A percentile compares a stretch with the other conserved stretches of the same genome.
phyloP scores from a whole-genome alignment of 2,329 filamentous ascomycete genomes.

The Rhinocladiella mackenziei region DNA sequence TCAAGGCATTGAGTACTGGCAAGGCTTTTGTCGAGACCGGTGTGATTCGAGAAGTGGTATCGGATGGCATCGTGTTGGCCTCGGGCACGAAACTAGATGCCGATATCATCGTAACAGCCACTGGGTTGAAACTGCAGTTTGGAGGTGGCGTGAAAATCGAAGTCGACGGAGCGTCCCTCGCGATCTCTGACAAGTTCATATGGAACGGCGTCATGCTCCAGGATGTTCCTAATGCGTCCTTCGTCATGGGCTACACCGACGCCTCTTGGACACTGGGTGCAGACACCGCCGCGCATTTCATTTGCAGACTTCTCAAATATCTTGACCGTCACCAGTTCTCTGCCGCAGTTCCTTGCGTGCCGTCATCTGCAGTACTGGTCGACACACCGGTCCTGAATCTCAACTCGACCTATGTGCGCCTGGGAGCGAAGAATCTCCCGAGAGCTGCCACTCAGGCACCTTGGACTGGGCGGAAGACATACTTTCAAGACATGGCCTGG shows the following conservation, averaged over 20 bases:
- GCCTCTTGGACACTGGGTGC: constrained; percentile 44
- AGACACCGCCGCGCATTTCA: constrained; percentile 39
- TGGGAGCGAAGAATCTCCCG: background rate
- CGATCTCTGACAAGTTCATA: constrained; percentile 35
- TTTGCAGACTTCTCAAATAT: constrained; percentile 35
- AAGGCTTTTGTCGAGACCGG: constrained; percentile 53
- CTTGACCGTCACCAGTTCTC: too few species aligned
- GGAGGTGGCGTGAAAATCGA: constrained; percentile 36
- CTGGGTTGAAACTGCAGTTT: constrained; percentile 39
- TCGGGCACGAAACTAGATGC: constrained; percentile 41
- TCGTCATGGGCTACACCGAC: constrained; percentile 42
- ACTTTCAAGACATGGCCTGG: background rate
- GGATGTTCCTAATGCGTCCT: constrained; percentile 40
- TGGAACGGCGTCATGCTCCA: constrained; percentile 45
- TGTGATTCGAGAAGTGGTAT: constrained; percentile 49
- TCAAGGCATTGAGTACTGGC: constrained; percentile 47
- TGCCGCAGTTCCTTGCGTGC: too few species aligned
- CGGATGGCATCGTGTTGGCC: constrained; percentile 46
- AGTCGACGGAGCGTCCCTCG: constrained; percentile 36
- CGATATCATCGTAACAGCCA: constrained; percentile 43
- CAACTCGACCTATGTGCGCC: background rate
- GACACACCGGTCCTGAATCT: background rate
- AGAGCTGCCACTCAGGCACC: background rate
- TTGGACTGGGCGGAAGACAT: background rate
- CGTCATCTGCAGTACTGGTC: too few species aligned